A percentile compares a stretch with the other conserved stretches of the same genome.
Evolutionary conservation across 768 basidiomycete species (phyloP).

Genomic region (Strobilomyces confusus): DNA sequence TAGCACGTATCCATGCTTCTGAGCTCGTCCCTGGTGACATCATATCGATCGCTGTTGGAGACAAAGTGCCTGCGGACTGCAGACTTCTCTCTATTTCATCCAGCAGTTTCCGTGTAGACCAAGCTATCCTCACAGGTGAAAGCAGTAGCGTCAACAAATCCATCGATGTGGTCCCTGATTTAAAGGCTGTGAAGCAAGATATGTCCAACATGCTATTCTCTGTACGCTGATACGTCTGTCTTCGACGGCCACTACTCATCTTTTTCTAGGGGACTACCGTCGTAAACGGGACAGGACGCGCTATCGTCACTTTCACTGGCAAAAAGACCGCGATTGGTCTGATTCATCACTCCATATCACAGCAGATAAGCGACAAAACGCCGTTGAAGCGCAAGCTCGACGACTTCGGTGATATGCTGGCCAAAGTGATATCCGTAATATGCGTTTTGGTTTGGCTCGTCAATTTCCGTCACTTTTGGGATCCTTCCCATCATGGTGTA

Average conservation of each 20-base stretch:
- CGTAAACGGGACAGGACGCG: conserved; percentile 86
- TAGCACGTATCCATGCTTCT: conserved; percentile 74
- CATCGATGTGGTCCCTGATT: conserved; percentile 61
- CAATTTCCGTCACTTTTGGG: conserved; percentile 94
- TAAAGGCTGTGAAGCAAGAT: conserved; percentile 90
- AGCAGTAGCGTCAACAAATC: conserved; percentile 85
- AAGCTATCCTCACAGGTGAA: conserved; percentile 96
- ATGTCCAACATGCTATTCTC: conserved; percentile 97
- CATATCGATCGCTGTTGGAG: conserved; percentile 85
- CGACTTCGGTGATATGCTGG: conserved; percentile 96
- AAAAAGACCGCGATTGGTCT: conserved; percentile 89
- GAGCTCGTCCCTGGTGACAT: conserved; percentile 96
- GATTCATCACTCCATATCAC: conserved; percentile 94
- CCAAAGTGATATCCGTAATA: conserved; percentile 96
- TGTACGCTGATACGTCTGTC: conserved; percentile 36
- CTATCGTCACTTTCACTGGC: conserved; percentile 87
- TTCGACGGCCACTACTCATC: not conserved
- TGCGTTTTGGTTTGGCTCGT: conserved; percentile 98
- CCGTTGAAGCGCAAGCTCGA: conserved; percentile 96
- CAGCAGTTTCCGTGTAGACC: conserved; percentile 91
- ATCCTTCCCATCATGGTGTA: conserved; percentile 86
- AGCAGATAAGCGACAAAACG: conserved; percentile 93
- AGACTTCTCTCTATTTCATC: conserved; percentile 85
- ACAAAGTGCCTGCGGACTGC: conserved; percentile 95
- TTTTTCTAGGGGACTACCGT: conserved; percentile 81